A percentile compares a stretch with the other conserved stretches of the same genome.
These are phyloP conservation scores for Ruellia speciosa DNA, from an alignment of 305 asterid genomes.

Conservation along the genomic window DNA sequence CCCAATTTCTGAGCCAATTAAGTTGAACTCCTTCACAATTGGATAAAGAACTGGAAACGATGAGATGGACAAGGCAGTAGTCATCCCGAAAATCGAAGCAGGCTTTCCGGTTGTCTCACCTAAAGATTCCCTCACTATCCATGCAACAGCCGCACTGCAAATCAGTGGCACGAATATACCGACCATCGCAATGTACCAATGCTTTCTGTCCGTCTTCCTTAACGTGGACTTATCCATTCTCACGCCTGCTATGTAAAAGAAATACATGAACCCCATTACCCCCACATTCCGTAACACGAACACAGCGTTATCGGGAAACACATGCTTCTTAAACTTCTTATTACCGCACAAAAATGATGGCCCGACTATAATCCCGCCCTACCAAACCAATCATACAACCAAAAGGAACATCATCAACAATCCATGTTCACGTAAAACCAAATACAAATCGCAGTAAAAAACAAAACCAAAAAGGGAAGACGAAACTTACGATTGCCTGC, in stretches of 20 bases:
- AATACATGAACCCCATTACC: slow-evolving; percentile 58
- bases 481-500: slow-evolving; percentile 52
- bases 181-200: slow-evolving; percentile 39
- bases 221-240: slow-evolving; percentile 41
- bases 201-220: slow-evolving; percentile 35
- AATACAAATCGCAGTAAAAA: too few relatives aligned
- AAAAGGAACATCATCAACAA: too few relatives aligned
- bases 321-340: slow-evolving; percentile 28
- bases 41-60: slow-evolving; percentile 64
- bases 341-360: slow-evolving; percentile 52
- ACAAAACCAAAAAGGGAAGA: background rate
- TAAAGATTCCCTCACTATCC: slow-evolving; percentile 28
- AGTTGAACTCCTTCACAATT: slow-evolving; percentile 57
- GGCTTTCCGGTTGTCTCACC: slow-evolving; percentile 27
- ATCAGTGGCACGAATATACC: slow-evolving; percentile 39
- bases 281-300: slow-evolving; percentile 48
- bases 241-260: slow-evolving; percentile 62
- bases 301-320: slow-evolving; percentile 46
- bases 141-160: slow-evolving; percentile 27
- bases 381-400: slow-evolving; percentile 1
- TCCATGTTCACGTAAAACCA: too few relatives aligned
- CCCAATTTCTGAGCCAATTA: slow-evolving; percentile 62
- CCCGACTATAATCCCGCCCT: slow-evolving; percentile 76
- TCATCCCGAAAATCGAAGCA: slow-evolving; percentile 45
- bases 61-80: slow-evolving; percentile 43